These are phyloP conservation scores for Helianthus tuberosus DNA, from an alignment of 129 eudicot species.

Conservation along the genomic window DNA sequence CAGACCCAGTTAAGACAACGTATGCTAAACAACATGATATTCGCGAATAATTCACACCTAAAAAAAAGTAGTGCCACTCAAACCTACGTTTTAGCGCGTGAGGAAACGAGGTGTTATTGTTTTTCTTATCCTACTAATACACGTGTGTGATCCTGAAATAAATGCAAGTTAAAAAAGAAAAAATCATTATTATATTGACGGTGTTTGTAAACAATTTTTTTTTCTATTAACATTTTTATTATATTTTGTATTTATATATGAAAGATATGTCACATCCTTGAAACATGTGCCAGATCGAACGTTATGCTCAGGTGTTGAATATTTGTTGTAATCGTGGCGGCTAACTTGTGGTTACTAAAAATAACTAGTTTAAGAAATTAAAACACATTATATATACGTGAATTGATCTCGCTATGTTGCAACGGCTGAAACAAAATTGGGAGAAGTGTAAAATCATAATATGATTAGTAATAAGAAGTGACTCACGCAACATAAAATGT, in stretches of 20 bases:
- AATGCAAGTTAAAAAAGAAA: neutral
- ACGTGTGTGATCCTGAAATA: constrained; percentile 28
- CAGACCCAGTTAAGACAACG: neutral
- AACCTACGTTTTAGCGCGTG: constrained; percentile 15
- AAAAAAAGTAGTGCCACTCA: neutral
- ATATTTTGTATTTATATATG: neutral
- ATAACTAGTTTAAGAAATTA: too few species aligned
- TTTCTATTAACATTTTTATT: neutral
- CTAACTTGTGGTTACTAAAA: neutral
- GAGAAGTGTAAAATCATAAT: too few species aligned
- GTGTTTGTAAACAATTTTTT: neutral
- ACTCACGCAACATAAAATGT: too few species aligned
- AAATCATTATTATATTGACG: neutral
- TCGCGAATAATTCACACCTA: too few species aligned
- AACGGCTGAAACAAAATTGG: too few species aligned
- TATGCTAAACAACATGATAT: too few species aligned
- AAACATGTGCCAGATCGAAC: too few species aligned
- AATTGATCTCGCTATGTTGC: too few species aligned
- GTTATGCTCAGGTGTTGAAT: neutral
- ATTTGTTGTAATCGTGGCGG: constrained; percentile 7
- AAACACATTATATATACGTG: too few species aligned
- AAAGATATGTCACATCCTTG: neutral
- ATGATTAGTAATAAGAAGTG: too few species aligned
- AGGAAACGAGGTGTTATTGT: neutral
- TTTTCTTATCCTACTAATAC: constrained; percentile 13